Evolutionary conservation across 441 rosid species (phyloP), one percentile per base, ranked within the genome.

Genomic region (Geranium incanum): DNA sequence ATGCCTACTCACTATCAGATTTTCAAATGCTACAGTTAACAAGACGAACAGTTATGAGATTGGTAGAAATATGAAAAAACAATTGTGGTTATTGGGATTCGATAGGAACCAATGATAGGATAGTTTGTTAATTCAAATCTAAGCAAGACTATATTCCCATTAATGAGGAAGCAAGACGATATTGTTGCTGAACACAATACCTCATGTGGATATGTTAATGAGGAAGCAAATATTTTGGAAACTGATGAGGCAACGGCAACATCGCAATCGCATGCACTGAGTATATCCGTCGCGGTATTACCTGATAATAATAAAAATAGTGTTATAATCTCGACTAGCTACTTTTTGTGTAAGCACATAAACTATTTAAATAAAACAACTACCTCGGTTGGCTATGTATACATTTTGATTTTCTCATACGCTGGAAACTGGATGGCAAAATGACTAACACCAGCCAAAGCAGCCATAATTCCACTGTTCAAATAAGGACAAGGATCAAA

Each of bases 151-250:
- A 28, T 43, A n/a, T 15, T 13, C 23, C 4, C 13, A 21, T 18
- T n/a, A n/a, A n/a, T n/a, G n/a, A n/a, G n/a, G n/a, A n/a, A n/a
- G n/a, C n/a, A n/a, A n/a, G n/a, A n/a, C n/a, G n/a, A n/a, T n/a
- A n/a, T n/a, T n/a, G n/a, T n/a, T n/a, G 50, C 68, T 39, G 4
- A 6, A 48, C 23, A 67, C 15, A 71, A 43, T 81, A 85, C 92
- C 88, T 87, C 89, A 68, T 87, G 89, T 3, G 92, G 92, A 80
- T 87, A 87, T 7, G 92, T 86, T 75, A 86, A 68, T 15, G 89
- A 84, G 63, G 92, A 87, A 18, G 92, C 92, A 79, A 87, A 86
- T 79, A 87, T 84, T 83, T 87, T 87, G 15, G 92, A 87, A 68
- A 87, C 79, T 13, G 89, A 86, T 39, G 92, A 87, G 57, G 89